Evolutionary conservation across 768 basidiomycete genomes (phyloP).

Genomic region (Psilocybe azurescens): DNA sequence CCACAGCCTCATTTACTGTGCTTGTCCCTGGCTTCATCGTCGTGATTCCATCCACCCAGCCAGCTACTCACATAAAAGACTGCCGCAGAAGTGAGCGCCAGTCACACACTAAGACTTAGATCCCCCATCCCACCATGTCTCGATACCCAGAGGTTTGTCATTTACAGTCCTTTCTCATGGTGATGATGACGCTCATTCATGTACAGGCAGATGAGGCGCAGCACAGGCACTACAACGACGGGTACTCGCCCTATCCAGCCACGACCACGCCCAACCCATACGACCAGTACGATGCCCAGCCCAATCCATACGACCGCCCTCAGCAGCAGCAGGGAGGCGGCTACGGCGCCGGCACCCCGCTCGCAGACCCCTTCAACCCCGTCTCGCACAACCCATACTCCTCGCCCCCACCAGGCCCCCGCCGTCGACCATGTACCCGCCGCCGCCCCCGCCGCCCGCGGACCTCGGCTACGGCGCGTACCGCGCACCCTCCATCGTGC

Average conservation of each 20-base stretch:
- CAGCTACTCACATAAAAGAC: no score
- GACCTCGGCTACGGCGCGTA: conserved; percentile 15
- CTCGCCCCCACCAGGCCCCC: conserved; percentile 26
- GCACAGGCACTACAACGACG: conserved; percentile 68
- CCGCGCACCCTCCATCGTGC: conserved; percentile 18
- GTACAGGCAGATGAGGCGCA: conserved; percentile 68
- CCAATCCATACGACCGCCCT: conserved; percentile 1
- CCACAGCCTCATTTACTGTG: no score
- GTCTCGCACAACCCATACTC: conserved; percentile 34
- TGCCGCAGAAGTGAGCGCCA: no score
- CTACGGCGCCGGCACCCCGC: conserved; percentile 19
- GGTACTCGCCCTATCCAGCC: conserved; percentile 56
- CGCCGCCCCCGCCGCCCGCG: conserved; percentile 13
- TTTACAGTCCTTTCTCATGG: neutral
- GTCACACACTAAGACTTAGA: no score
- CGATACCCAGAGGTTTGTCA: conserved; percentile 36
- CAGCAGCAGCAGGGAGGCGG: neutral
- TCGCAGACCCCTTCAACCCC: conserved; percentile 45
- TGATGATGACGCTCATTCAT: neutral
- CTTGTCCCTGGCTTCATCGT: no score
- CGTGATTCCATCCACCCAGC: no score
- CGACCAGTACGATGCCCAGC: conserved; percentile 32
- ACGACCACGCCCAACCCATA: conserved; percentile 41
- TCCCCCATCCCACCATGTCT: conserved; percentile 29
- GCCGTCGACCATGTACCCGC: conserved; percentile 19